These are phyloP conservation scores for Aspergillus brunneoviolaceus DNA, from an alignment of 2,329 filamentous ascomycete species.

Conservation along the genomic window DNA sequence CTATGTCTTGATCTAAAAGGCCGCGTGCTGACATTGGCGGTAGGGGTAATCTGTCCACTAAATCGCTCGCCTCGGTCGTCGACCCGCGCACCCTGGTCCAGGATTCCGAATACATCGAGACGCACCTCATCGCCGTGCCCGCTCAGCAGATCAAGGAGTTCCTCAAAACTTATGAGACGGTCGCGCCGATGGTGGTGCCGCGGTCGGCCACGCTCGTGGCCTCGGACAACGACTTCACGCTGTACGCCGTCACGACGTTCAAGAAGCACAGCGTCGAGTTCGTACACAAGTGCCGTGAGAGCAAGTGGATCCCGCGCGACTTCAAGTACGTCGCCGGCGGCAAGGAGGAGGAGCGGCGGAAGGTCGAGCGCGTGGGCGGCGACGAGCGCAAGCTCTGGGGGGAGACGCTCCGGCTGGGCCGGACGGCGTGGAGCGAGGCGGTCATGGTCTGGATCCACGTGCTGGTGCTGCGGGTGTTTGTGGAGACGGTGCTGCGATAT, in stretches of 20 bases:
- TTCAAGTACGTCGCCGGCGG: slow-evolving; percentile 92
- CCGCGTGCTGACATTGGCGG: slow-evolving; percentile 1
- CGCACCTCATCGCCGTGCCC: slow-evolving; percentile 88
- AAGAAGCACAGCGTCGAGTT: slow-evolving; percentile 89
- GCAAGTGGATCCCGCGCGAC: slow-evolving; percentile 91
- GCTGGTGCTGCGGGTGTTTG: slow-evolving; percentile 86
- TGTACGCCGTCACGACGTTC: slow-evolving; percentile 88
- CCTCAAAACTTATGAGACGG: slow-evolving; percentile 80
- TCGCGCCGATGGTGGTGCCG: slow-evolving; percentile 89
- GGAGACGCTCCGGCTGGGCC: slow-evolving; percentile 79
- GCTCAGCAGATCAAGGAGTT: slow-evolving; percentile 81
- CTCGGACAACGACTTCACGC: slow-evolving; percentile 82
- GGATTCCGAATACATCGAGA: slow-evolving; percentile 95
- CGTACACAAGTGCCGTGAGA: slow-evolving; percentile 84
- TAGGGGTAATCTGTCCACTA: slow-evolving; percentile 89
- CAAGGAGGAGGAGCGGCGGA: slow-evolving; percentile 81
- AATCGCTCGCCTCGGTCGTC: slow-evolving; percentile 87
- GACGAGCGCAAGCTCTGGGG: slow-evolving; percentile 93
- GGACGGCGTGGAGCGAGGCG: slow-evolving; percentile 93
- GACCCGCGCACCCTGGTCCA: slow-evolving; percentile 76
- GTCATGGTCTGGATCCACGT: slow-evolving; percentile 97
- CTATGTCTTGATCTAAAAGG: neutral
- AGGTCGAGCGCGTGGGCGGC: slow-evolving; percentile 75
- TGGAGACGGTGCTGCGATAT: slow-evolving; percentile 96
- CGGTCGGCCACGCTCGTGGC: slow-evolving; percentile 78